Evolutionary conservation across 2,329 filamentous ascomycete genomes (phyloP), one percentile per base, ranked within the genome.

Genomic region (Leptodontidium sp.): DNA sequence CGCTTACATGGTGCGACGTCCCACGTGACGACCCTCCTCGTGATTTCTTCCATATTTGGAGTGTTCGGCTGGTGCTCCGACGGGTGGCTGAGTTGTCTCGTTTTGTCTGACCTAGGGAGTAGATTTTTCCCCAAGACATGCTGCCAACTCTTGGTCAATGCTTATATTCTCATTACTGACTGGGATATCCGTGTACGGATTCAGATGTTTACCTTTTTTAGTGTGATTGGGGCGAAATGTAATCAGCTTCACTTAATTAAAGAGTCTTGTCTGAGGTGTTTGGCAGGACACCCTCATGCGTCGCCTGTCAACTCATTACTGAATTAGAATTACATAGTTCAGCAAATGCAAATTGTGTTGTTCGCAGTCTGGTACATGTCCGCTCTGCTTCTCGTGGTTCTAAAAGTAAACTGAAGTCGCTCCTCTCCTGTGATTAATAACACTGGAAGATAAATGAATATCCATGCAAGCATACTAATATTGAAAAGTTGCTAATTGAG

Each of bases 91-190:
- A 45, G 38, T 43, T 59, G 57, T 59, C 57, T 59, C 57, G 14
- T 45, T 45, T 45, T 59, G 57, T 26, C 57, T 45, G 21, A 43
- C 11, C n/a, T 59, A 5, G 6, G 38, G 21, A 26, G 15, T 55
- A 29, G 57, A 6, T 24, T 26, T 35, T 24, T 12, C 4, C n/a
- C 47, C 15, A 40, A 59, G 21, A 24, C 45, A 26, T 17, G n/a
- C 24, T 59, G 57, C 57, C 57, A 59, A 59, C 35, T 12, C 57
- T 59, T 59, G 57, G 38, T 59, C 57, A 59, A 59, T 43, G 57
- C 57, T 59, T 59, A n/a, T 59, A 38, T 59, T 40, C 38, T 21
- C 21, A 14, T 59, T 7, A 7, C 15, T 43, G n/a, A 45, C 21
- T 24, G 35, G 15, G 29, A 15, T 6, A 59, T 24, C 57, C 21